Conservation (phyloP, 441 rosid species). For the Erodium chrysanthum region DNA sequence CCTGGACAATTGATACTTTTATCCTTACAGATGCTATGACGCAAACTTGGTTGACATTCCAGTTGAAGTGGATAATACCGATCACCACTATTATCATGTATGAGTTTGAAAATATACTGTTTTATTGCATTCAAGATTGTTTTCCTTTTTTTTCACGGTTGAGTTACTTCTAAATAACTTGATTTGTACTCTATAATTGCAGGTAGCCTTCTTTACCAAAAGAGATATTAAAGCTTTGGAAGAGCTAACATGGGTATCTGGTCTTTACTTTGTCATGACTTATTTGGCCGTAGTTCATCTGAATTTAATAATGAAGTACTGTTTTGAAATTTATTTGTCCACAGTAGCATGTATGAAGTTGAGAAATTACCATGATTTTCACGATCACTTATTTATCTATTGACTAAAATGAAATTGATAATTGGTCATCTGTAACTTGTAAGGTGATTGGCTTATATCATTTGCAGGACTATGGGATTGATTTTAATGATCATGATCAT, state of each 20-base stretch:
- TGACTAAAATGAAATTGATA: neutral
- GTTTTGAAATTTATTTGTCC: neutral
- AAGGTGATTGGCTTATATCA: constrained; percentile 9
- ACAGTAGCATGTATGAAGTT: neutral
- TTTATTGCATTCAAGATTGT: neutral
- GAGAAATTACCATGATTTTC: neutral
- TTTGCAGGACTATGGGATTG: constrained; percentile 77
- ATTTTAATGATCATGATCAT: constrained; percentile 56
- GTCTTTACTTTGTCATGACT: neutral
- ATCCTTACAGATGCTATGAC: constrained; percentile 53
- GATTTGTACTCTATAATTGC: constrained; percentile 22
- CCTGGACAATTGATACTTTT: constrained; percentile 4
- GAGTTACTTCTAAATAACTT: constrained; percentile 14
- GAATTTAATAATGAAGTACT: neutral
- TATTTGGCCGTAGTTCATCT: constrained; percentile 6
- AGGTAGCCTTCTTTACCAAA: constrained; percentile 78
- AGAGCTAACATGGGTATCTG: constrained; percentile 81
- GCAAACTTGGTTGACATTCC: constrained; percentile 80
- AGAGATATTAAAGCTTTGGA: constrained; percentile 58
- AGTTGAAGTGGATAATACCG: constrained; percentile 80
- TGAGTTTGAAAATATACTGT: constrained; percentile 16
- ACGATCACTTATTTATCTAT: neutral
- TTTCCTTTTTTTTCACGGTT: neutral
- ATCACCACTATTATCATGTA: constrained; percentile 88
- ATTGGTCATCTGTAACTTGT: neutral